Evolutionary conservation across 306 rosid species (phyloP), one percentile per base, ranked within the genome.

Genomic region (Corylus avellana): DNA sequence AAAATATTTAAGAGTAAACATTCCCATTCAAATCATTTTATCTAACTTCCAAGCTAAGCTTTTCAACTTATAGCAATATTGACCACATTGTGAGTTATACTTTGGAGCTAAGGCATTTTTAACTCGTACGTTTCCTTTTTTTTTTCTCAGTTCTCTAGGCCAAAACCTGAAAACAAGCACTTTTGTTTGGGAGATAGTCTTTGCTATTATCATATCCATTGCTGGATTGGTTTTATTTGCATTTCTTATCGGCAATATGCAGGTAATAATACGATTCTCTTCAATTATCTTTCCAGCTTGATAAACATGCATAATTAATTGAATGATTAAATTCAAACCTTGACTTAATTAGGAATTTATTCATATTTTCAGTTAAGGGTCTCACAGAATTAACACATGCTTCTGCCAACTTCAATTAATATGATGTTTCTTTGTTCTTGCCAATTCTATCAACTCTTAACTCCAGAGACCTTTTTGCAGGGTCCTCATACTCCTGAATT

Each of bases 201-300:
- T 92, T 83, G 97, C 95, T 16, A 81, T 91, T 73, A 75, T 39
- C 87, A 91, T 95, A 67, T 70, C 96, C 66, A 75, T 92, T 66
- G 77, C 78, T 37, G 98, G 98, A 70, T 85, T 95, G 88, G 89
- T 92, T 68, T 87, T 95, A 56, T 92, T 95, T 80, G 76, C 97
- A 2, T 75, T 84, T 16, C 98, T 94, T 74, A 92, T 94, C 67
- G 97, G 97, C 71, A 94, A 94, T 81, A 91, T 94, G 97, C 98
- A 92, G 98, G 98, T 92, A 83, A 84, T 62, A 25, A 17, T 53
- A 47, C 46, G 56, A 78, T 75, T 70, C 55, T 72, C 8, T 32
- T 32, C 35, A 32, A 32, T 32, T 32, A 32, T 1, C 35, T 32
- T 32, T 32, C 35, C 2, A 32, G 2, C 35, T 1, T 32, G 2